Percentiles rank a stretch among this genome's conserved stretches.
These are phyloP conservation scores for Camillea tinctor DNA, from an alignment of 2,329 filamentous ascomycete genomes.

Conservation along the genomic window DNA sequence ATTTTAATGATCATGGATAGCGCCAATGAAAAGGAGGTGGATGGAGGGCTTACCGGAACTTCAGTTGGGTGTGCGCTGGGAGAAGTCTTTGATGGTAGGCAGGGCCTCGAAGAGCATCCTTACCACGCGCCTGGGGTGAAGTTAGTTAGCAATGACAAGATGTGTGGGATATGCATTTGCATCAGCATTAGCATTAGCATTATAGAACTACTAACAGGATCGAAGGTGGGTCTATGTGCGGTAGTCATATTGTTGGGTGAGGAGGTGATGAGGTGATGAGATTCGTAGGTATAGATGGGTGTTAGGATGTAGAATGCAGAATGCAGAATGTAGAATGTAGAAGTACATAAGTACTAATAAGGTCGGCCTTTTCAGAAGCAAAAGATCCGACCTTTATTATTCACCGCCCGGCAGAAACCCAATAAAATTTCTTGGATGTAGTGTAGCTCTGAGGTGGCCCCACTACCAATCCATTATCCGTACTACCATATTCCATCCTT, in stretches of 20 bases:
- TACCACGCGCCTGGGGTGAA: slow-evolving; percentile 71
- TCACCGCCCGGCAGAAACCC: slow-evolving; percentile 54
- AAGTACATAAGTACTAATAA: slow-evolving; percentile 1
- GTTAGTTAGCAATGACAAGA: slow-evolving; percentile 23
- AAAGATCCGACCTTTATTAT: slow-evolving; percentile 15
- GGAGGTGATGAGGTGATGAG: background rate
- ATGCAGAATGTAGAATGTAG: too few species aligned
- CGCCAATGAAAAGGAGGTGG: background rate
- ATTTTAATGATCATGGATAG: background rate
- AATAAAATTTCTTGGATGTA: slow-evolving; percentile 15
- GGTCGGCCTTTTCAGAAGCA: slow-evolving; percentile 10
- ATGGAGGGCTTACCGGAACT: slow-evolving; percentile 62
- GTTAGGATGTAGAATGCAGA: too few species aligned
- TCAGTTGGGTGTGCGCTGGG: slow-evolving; percentile 89
- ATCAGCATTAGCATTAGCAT: too few species aligned
- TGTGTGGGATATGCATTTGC: background rate
- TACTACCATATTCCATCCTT: too few species aligned
- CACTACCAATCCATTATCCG: slow-evolving; percentile 9
- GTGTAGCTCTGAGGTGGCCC: slow-evolving; percentile 21
- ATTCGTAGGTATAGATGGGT: background rate
- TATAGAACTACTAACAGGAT: slow-evolving; percentile 70
- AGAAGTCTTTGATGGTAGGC: slow-evolving; percentile 96
- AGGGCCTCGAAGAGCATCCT: slow-evolving; percentile 88
- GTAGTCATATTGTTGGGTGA: slow-evolving; percentile 55
- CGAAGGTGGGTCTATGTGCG: slow-evolving; percentile 87